Percentiles rank a stretch among this genome's conserved stretches.
Evolutionary conservation across 1,284 basidiomycete genomes (phyloP).

Genomic region (Cryptococcus floricola): DNA sequence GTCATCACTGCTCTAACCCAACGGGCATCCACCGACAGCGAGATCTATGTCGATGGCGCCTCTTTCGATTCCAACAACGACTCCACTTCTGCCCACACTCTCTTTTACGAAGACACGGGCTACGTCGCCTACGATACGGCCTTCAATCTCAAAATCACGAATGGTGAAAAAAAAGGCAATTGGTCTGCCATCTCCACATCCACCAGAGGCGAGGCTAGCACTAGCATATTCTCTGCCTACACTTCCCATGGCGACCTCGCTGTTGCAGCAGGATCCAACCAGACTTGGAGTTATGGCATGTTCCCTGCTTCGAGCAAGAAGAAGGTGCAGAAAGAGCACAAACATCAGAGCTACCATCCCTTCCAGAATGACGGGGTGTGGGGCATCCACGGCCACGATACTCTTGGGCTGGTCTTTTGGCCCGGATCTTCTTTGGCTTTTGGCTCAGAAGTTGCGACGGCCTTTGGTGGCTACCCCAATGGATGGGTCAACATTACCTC

Average conservation of each 20-base stretch:
- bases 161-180: conserved; percentile 56
- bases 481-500: conserved; percentile 50
- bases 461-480: conserved; percentile 3
- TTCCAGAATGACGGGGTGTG: conserved; percentile 10
- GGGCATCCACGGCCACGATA: conserved; percentile 12
- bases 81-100: conserved; percentile 15
- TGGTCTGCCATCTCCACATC: conserved; percentile 66
- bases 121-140: conserved; percentile 27
- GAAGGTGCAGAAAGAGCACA: conserved; percentile 6
- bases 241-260: conserved; percentile 9
- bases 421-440: conserved; percentile 13
- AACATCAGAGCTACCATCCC: conserved; percentile 8
- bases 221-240: conserved; percentile 62
- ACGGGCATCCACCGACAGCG: conserved; percentile 48
- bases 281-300: conserved; percentile 53
- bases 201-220: conserved; percentile 53
- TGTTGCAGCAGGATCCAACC: conserved; percentile 26
- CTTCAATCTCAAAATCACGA: conserved; percentile 50
- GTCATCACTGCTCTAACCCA: neutral
- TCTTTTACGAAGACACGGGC: conserved; percentile 32
- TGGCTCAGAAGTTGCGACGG: conserved; percentile 17
- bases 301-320: conserved; percentile 53
- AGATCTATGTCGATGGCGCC: neutral
- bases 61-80: neutral
- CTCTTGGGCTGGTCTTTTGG: conserved; percentile 24